phyloP scores from a whole-genome alignment of 768 basidiomycete genomes.

The Dacryopinax primogenitus region DNA sequence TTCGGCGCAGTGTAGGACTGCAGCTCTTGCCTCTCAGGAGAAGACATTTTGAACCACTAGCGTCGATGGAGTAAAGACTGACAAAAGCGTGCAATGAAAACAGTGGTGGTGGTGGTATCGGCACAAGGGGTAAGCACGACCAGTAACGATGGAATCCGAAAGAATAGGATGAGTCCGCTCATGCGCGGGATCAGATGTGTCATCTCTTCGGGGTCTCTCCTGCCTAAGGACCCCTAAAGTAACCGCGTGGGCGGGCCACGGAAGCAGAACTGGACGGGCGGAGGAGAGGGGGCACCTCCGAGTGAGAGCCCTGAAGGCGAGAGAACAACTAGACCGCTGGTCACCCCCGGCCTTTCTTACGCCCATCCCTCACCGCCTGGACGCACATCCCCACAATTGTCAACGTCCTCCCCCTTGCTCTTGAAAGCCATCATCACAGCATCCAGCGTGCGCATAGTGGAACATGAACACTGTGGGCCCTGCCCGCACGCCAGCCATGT shows the following conservation, averaged over 20 bases:
- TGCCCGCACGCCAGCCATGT: background rate
- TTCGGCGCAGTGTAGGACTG: constrained; percentile 89
- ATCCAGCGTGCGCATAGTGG: background rate
- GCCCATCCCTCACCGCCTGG: background rate
- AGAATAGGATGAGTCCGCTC: background rate
- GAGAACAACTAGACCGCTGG: background rate
- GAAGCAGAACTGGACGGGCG: background rate
- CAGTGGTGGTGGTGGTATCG: constrained; percentile 8
- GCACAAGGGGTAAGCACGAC: background rate
- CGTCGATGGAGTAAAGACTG: background rate
- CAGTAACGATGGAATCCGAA: background rate
- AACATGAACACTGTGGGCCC: background rate
- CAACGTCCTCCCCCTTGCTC: background rate
- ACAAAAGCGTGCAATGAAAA: background rate
- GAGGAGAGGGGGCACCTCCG: background rate
- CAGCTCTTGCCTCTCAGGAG: constrained; percentile 46
- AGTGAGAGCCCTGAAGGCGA: background rate
- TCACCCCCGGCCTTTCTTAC: background rate
- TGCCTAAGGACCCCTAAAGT: background rate
- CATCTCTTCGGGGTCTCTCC: background rate
- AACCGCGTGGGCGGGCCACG: background rate
- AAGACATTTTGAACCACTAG: background rate
- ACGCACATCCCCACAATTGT: background rate
- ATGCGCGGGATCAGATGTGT: background rate
- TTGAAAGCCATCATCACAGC: background rate